phyloP scores from a whole-genome alignment of 106 monocot species.

The Dendrobium chrysotoxum region DNA sequence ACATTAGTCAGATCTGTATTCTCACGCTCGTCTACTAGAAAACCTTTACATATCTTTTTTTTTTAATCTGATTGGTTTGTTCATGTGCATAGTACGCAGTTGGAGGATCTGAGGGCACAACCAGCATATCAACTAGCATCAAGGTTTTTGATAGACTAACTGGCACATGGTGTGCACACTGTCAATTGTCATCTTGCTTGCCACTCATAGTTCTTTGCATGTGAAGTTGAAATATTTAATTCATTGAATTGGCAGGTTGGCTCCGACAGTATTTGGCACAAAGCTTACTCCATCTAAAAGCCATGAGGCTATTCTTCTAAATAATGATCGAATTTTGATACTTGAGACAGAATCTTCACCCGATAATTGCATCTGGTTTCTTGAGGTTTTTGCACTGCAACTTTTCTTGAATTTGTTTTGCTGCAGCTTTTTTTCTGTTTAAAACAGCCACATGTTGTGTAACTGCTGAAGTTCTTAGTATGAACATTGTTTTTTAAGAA shows the following conservation, averaged over 20 bases:
- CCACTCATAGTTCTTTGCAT: background rate
- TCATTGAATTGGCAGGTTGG: conserved; percentile 28
- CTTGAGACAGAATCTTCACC: conserved; percentile 34
- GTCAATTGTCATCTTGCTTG: background rate
- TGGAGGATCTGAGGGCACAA: conserved; percentile 34
- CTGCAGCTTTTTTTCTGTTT: too few species aligned
- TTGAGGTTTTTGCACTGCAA: conserved; percentile 53
- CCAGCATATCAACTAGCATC: conserved; percentile 17
- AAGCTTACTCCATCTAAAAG: conserved; percentile 35
- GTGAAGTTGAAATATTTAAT: background rate
- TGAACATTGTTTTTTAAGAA: too few species aligned
- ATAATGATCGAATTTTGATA: conserved; percentile 51
- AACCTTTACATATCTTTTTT: background rate
- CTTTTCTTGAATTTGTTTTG: background rate
- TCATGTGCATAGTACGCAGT: conserved; percentile 52
- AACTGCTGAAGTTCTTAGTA: too few species aligned
- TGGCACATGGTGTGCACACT: conserved; percentile 43
- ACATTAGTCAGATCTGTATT: background rate
- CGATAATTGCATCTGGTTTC: conserved; percentile 64
- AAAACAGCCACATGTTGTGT: too few species aligned
- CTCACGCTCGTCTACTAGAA: background rate
- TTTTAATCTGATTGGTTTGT: conserved; percentile 7
- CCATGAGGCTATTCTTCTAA: conserved; percentile 41
- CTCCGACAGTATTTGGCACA: conserved; percentile 56
- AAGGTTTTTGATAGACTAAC: conserved; percentile 43